Base-by-base conservation (phyloP, 257 asterid species). In the Ehretia macrophylla region DNA sequence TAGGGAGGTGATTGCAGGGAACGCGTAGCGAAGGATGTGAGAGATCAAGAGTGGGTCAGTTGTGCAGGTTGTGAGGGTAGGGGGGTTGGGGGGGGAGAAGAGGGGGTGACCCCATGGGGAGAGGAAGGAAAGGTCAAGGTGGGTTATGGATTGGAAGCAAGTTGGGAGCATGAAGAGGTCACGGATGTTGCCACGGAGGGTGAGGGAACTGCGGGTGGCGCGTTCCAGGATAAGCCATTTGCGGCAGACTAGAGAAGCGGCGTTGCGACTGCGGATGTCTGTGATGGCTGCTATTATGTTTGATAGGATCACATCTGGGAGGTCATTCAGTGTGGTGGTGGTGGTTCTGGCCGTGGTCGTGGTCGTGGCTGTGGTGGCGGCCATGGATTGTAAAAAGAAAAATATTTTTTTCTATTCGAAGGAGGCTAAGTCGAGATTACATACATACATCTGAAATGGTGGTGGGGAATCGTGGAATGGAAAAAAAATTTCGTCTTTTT, bases 31-130 rank as follows among this genome's bases (percentile, higher is more conserved):
- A 64, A 92, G 94, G 56, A 81, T 72, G 73, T 73, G 82, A 22
- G 80, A 89, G 55, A 77, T 73, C 68, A 87, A 77, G 40, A 67
- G 38, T 0, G 88, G 68, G 58, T 79, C 79, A 65, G 83, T 3
- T 55, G 60, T 9, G 16, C 62, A 4, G 56, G 64, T 35, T 12
- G 64, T 44, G 50, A 21, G 4, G 77, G 83, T 49, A 62, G 95
- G 4, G 16, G 69, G 4, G 60, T 61, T 44, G 50, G 39, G 5
- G 77, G 83, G 53, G 63, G 95, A 65, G 68, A 77, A 51, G 65
- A 90, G 80, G 37, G 96, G 76, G 73, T 85, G 75, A 44, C 98
- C 97, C 92, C 95, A 88, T 0, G 97, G 97, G 5, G 98, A 91
- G 72, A 91, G 77, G 18, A 85, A 77, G 0, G 97, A 91, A 67